Base-by-base conservation (phyloP, 2,329 filamentous ascomycete species). In the Saccharata proteae region DNA sequence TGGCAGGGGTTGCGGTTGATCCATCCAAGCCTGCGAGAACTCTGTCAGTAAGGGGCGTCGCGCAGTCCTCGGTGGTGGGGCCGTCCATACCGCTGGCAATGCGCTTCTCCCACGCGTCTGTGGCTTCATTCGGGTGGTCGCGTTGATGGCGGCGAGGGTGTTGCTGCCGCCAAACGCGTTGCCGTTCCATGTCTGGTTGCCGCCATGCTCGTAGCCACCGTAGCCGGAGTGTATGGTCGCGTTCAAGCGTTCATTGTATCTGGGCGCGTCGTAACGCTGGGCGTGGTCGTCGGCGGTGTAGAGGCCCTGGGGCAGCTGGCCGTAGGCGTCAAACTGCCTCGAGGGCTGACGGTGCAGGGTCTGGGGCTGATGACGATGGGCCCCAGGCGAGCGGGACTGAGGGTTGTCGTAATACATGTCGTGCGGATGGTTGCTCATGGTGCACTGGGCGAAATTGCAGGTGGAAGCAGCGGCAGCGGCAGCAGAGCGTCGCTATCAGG, bases 131-230 rank as follows among this genome's bases (percentile, higher is more conserved):
- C 69, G 63, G 36, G 61, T 61, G 15, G 65, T 64, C 16, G 63
- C 57, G 35, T 57, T 60, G 23, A 62, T 64, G 35, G 74, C 74
- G 36, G 75, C 77, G 43, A 86, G 67, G 40, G 72, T 59, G 46
- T 68, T 71, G 44, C 71, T 69, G 43, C 68, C 76, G 33, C 74
- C 74, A 41, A 84, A 81, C 27, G 74, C 77, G 47, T 70, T 72
- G 31, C 83, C 77, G 52, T 77, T 82, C 85, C 85, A 93, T 13
- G 78, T 76, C 49, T 84, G 79, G n/a, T 69, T 67, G n/a, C 61
- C 58, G 36, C 64, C 61, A 50, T 75, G 73, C 48, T 85, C 82
- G 44, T 86, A 80, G 36, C 61, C 70, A 45, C 72, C 67, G 36
- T 82, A 78, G 31, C 67, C 72, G 35, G 62, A 64, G 40, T 66